Conservation (phyloP, 192 early-diverging fungal species). For the Backusella parvicylindrica region DNA sequence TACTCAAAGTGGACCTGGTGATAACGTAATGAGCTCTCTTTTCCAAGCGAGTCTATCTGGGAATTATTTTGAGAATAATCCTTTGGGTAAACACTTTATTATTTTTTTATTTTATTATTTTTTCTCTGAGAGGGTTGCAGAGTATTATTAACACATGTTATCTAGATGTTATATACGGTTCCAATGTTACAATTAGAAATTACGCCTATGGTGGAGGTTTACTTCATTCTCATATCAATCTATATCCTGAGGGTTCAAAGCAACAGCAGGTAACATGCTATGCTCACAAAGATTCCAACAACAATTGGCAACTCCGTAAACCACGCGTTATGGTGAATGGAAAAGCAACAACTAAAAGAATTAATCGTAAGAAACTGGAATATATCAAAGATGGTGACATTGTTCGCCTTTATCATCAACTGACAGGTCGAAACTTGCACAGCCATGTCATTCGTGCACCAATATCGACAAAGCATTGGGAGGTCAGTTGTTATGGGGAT, state of each 20-base stretch:
- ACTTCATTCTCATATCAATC: constrained; percentile 91
- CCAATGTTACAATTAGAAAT: constrained; percentile 81
- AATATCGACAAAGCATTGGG: constrained; percentile 71
- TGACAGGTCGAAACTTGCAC: constrained; percentile 80
- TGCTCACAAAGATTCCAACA: constrained; percentile 90
- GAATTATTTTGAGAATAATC: constrained; percentile 73
- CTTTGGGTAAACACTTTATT: constrained; percentile 55
- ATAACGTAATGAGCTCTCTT: constrained; percentile 92
- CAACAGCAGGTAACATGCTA: constrained; percentile 98
- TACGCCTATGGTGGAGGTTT: constrained; percentile 79
- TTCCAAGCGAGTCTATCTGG: constrained; percentile 91
- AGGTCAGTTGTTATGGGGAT: constrained; percentile 91
- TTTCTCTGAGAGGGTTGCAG: too few species aligned
- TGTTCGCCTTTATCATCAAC: constrained; percentile 77
- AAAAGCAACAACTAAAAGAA: constrained; percentile 24
- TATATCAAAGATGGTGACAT: constrained; percentile 76
- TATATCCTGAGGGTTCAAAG: constrained; percentile 80
- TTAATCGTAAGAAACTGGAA: constrained; percentile 1
- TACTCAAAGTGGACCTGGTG: constrained; percentile 76
- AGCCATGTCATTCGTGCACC: constrained; percentile 78
- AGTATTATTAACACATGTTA: neutral
- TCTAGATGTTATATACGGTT: constrained; percentile 86
- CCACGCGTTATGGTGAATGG: constrained; percentile 35
- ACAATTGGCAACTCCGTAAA: constrained; percentile 81
- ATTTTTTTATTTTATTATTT: neutral